phyloP scores from a whole-genome alignment of 257 asterid species.

The Apocynum venetum region DNA sequence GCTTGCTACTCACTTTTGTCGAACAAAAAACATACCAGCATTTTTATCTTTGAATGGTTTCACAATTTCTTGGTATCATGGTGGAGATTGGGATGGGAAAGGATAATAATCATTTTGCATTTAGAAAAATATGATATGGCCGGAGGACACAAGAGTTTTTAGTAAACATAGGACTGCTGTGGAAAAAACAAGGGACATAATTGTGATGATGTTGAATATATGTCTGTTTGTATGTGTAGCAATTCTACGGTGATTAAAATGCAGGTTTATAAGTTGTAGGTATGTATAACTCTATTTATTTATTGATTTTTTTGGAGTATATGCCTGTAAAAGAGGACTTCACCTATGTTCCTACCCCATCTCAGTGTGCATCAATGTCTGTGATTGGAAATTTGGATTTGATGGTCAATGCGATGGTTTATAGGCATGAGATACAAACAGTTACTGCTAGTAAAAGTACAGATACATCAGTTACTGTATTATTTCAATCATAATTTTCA shows the following conservation, averaged over 20 bases:
- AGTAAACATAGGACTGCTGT: neutral
- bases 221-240: neutral
- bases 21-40: neutral
- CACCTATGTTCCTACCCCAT: no score
- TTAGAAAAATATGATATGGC: neutral
- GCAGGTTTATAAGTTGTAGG: no score
- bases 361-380: neutral
- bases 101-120: neutral
- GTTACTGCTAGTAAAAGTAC: neutral
- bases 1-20: slow-evolving; percentile 5
- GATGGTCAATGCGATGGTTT: neutral
- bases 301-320: no score
- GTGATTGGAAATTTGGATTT: neutral
- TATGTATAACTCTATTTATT: no score
- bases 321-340: no score
- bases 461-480: neutral
- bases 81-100: neutral
- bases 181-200: neutral
- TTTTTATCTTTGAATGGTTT: neutral
- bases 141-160: neutral
- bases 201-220: neutral
- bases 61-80: neutral
- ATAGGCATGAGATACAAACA: neutral
- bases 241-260: no score
- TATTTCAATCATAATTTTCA: neutral